Evolutionary conservation across 2,329 filamentous ascomycete species (phyloP).

Genomic region (Fonsecaea pedrosoi): DNA sequence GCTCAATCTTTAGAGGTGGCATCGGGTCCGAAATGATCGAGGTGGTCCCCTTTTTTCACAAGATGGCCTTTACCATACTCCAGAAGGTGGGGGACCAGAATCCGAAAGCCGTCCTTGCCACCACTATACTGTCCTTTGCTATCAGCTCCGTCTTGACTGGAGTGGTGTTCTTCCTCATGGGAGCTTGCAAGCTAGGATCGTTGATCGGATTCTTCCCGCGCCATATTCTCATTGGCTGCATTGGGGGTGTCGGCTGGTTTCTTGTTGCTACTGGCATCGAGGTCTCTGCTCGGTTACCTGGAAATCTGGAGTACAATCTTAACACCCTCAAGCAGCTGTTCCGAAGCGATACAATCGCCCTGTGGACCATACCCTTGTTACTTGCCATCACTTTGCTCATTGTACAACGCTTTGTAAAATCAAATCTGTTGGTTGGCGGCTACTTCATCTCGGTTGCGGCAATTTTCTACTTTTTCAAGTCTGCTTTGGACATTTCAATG

Average conservation of each 20-base stretch:
- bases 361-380: conserved; percentile 82
- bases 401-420: conserved; percentile 76
- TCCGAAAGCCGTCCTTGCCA: conserved; percentile 85
- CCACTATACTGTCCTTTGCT: conserved; percentile 89
- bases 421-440: conserved; percentile 82
- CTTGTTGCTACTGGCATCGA: conserved; percentile 89
- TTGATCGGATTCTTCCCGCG: conserved; percentile 96
- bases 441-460: conserved; percentile 83
- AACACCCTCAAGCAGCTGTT: conserved; percentile 78
- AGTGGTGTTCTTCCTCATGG: conserved; percentile 88
- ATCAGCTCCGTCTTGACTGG: conserved; percentile 91
- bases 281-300: conserved; percentile 86
- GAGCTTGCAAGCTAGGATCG: conserved; percentile 83
- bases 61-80: conserved; percentile 92
- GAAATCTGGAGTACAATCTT: conserved; percentile 80
- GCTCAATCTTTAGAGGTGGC: conserved; percentile 87
- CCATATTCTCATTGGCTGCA: conserved; percentile 95
- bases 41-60: conserved; percentile 98
- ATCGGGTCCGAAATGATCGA: conserved; percentile 98
- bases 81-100: conserved; percentile 77
- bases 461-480: conserved; percentile 59
- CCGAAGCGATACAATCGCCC: conserved; percentile 72
- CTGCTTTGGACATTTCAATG: conserved; percentile 67
- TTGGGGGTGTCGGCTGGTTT: conserved; percentile 96
- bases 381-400: conserved; percentile 79